Base-by-base conservation (phyloP, 202 grass and related monocot species). In the Elaeis oleifera region DNA sequence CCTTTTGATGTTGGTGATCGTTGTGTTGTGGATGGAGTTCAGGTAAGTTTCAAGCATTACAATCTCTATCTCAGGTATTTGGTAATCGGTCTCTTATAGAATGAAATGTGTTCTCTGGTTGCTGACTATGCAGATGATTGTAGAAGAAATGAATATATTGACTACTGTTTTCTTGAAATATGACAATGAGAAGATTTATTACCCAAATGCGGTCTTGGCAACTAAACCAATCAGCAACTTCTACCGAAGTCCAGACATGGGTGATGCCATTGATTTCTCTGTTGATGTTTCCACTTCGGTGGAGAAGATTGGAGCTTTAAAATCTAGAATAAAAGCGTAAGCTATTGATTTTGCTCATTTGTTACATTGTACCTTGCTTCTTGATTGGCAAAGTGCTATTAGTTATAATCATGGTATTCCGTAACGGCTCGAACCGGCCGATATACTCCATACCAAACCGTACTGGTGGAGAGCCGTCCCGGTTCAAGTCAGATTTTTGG, bases 101-200 rank as follows among this genome's bases (percentile, higher is more conserved):
- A 22, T 55, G 50, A 36, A 68, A 36, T 17, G 1, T 56, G 21
- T 17, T 54, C 20, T 29, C 60, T 36, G 68, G 13, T 54, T 6
- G 71, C 23, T 62, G 29, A 56, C 24, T 22, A 78, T 63, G 50
- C 77, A 97, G 94, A 92, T 97, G 94, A 59, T 72, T 77, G 94
- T 97, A 1, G 94, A 97, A 81, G 94, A 97, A 89, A 97, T 97
- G 94, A 92, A 97, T 78, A 97, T 97, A 76, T 74, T 97, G 28
- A 97, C 94, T 32, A 97, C 94, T 18, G 75, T 90, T 52, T 81
- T 97, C 29, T 59, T 97, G 77, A 89, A 79, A 73, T 75, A 86
- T 67, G 88, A 97, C 65, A 86, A 89, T 48, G 88, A 92, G 80
- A 97, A 97, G 73, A 71, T 97, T 70, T 97, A 86, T 72, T 97